Evolutionary conservation across 164 flowering plant genomes (phyloP).

Genomic region (Hamamelis virginiana): DNA sequence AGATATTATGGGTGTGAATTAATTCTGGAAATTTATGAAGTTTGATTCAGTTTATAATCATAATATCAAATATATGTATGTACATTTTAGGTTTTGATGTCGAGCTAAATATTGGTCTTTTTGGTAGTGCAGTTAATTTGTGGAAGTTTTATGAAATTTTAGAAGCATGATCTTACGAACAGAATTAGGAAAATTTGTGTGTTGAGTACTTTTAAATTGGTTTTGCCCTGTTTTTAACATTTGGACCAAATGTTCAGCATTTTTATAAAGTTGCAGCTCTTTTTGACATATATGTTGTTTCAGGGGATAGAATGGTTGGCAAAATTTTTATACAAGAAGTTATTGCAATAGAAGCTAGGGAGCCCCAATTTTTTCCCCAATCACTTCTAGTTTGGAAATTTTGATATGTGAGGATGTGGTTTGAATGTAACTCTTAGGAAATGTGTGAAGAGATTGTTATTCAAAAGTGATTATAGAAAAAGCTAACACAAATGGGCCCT

Average conservation of each 20-base stretch:
- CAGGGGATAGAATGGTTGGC: not conserved
- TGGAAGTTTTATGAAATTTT: not conserved
- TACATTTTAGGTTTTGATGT: not conserved
- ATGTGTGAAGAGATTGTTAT: too few species aligned
- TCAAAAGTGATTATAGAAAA: too few species aligned
- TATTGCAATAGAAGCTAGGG: too few species aligned
- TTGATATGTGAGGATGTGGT: too few species aligned
- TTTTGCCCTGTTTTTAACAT: not conserved
- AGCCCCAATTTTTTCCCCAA: too few species aligned
- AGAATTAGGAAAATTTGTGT: not conserved
- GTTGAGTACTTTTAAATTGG: not conserved
- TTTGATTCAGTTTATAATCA: not conserved
- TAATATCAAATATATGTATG: not conserved
- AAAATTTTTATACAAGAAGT: too few species aligned
- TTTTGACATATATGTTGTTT: not conserved
- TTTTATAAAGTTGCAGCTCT: not conserved
- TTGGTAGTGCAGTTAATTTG: not conserved
- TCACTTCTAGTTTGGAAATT: too few species aligned
- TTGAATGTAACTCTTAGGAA: too few species aligned
- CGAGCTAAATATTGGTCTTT: not conserved
- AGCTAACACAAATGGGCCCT: too few species aligned
- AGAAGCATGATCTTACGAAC: too few species aligned
- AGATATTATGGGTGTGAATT: not conserved
- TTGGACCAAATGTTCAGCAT: not conserved
- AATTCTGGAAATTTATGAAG: not conserved